phyloP scores from a whole-genome alignment of 345 rosid species.

The Euphorbia tirucalli region DNA sequence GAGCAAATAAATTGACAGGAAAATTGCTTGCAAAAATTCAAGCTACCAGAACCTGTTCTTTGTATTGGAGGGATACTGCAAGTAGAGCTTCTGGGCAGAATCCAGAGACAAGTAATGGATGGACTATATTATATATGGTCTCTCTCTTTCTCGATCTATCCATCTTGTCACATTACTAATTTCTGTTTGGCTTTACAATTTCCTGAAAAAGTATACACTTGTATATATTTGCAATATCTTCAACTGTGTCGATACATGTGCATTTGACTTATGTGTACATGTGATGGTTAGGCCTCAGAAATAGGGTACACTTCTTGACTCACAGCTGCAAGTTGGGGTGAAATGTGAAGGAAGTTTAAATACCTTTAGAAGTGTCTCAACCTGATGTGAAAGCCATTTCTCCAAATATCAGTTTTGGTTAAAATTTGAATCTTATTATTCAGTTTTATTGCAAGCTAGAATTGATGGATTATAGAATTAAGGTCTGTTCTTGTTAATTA shows the following conservation, averaged over 20 bases:
- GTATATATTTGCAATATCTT: neutral
- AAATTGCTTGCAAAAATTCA: slow-evolving; percentile 66
- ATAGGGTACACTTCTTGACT: neutral
- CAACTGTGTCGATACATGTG: neutral
- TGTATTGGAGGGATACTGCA: slow-evolving; percentile 79
- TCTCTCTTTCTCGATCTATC: slow-evolving; percentile 16
- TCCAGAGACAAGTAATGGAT: slow-evolving; percentile 83
- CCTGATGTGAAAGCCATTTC: neutral
- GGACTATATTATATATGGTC: slow-evolving; percentile 83
- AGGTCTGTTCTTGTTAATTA: no score
- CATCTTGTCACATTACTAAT: slow-evolving; percentile 4
- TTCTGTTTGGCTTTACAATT: neutral
- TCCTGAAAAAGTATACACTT: neutral
- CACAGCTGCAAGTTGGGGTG: neutral
- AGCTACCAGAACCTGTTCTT: slow-evolving; percentile 77
- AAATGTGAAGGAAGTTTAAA: neutral
- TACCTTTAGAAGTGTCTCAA: neutral
- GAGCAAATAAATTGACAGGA: slow-evolving; percentile 45
- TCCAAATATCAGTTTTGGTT: neutral
- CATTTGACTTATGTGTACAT: neutral
- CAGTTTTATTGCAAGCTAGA: neutral
- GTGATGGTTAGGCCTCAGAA: neutral
- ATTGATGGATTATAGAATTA: neutral
- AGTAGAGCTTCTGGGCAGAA: slow-evolving; percentile 82
- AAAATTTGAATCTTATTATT: neutral